phyloP scores from a whole-genome alignment of 2,329 filamentous ascomycete genomes.

The Sarocladiaceae sp. region DNA sequence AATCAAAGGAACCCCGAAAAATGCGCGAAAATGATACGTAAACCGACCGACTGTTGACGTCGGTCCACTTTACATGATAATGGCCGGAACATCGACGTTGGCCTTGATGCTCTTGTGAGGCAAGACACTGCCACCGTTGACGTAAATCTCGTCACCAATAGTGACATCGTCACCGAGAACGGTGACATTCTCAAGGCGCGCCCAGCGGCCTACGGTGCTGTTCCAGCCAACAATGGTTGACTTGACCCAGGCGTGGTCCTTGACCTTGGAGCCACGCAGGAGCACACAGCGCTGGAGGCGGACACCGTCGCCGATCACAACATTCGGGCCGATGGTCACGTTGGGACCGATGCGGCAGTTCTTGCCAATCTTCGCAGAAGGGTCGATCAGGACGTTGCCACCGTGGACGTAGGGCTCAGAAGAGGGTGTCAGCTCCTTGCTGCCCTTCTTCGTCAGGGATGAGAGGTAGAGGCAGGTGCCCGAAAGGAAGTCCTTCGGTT shows the following conservation, averaged over 20 bases:
- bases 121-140: slow-evolving; percentile 92
- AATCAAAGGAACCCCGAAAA: slow-evolving; percentile 2
- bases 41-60: too few species aligned
- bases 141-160: slow-evolving; percentile 96
- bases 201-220: slow-evolving; percentile 92
- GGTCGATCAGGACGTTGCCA: slow-evolving; percentile 93
- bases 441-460: slow-evolving; percentile 83
- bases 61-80: slow-evolving; percentile 54
- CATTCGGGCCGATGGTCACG: slow-evolving; percentile 90
- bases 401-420: slow-evolving; percentile 80
- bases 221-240: slow-evolving; percentile 99
- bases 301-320: slow-evolving; percentile 90
- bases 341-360: slow-evolving; percentile 98
- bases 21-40: background rate
- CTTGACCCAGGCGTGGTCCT: slow-evolving; percentile 99
- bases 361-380: slow-evolving; percentile 92
- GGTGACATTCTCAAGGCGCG: slow-evolving; percentile 94
- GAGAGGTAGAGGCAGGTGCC: slow-evolving; percentile 96
- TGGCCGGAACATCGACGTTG: slow-evolving; percentile 80
- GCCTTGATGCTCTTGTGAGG: slow-evolving; percentile 99
- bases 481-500: slow-evolving; percentile 96
- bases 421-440: slow-evolving; percentile 73
- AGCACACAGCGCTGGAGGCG: slow-evolving; percentile 90
- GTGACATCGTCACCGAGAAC: slow-evolving; percentile 96
- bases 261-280: slow-evolving; percentile 85